These are phyloP conservation scores for Fusarium graminum DNA, from an alignment of 2,329 filamentous ascomycete species.

Conservation along the genomic window DNA sequence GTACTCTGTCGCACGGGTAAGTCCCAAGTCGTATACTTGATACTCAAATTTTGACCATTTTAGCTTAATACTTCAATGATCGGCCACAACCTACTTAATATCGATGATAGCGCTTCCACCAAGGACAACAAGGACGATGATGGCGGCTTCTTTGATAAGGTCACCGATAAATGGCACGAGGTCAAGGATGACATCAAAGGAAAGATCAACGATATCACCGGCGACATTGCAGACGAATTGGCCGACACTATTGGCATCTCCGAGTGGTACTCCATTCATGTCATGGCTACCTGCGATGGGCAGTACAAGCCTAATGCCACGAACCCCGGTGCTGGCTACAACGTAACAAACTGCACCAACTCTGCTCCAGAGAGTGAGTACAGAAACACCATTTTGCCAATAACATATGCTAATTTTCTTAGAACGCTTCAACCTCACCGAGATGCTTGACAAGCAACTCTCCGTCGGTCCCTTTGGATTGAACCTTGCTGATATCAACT, in stretches of 20 bases:
- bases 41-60: slow-evolving; percentile 6
- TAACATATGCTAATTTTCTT: slow-evolving; percentile 6
- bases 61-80: slow-evolving; percentile 58
- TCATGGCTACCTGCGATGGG: slow-evolving; percentile 63
- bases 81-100: slow-evolving; percentile 52
- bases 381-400: background rate
- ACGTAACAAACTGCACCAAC: slow-evolving; percentile 61
- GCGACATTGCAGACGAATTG: slow-evolving; percentile 57
- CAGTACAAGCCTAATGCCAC: slow-evolving; percentile 61
- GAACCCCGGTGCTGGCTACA: slow-evolving; percentile 53
- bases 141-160: slow-evolving; percentile 48
- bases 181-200: slow-evolving; percentile 54
- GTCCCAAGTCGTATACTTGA: slow-evolving; percentile 7
- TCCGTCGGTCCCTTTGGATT: slow-evolving; percentile 60
- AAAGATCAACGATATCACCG: slow-evolving; percentile 57
- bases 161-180: slow-evolving; percentile 50
- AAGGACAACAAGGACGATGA: slow-evolving; percentile 46
- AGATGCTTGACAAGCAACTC: slow-evolving; percentile 62
- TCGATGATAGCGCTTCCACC: slow-evolving; percentile 45
- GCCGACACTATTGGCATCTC: slow-evolving; percentile 61
- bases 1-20: slow-evolving; percentile 57
- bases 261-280: slow-evolving; percentile 65
- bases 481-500: slow-evolving; percentile 60
- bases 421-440: slow-evolving; percentile 62
- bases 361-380: slow-evolving; percentile 56